A percentile compares a stretch with the other conserved stretches of the same genome.
These are phyloP conservation scores for Pinus tabuliformis DNA, from an alignment of 75 land plant species.

Conservation along the genomic window DNA sequence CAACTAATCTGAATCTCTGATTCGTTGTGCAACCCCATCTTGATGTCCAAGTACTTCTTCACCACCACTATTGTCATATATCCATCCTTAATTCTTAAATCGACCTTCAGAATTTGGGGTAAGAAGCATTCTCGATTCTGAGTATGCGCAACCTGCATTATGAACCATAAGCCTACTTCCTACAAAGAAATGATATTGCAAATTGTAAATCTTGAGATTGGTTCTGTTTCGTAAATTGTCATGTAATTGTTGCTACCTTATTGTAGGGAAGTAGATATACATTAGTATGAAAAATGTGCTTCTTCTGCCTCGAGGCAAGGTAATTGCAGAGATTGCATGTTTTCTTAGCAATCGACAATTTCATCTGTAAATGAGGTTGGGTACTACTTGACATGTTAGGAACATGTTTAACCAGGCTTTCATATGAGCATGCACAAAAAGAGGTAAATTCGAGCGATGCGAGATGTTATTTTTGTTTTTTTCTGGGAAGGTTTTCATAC, in stretches of 20 bases:
- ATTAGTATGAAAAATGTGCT: background rate
- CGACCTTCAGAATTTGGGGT: no score
- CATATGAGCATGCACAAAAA: background rate
- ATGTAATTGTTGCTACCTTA: background rate
- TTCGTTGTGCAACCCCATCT: no score
- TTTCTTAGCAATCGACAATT: background rate
- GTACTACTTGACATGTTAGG: background rate
- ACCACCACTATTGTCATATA: no score
- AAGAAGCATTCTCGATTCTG: no score
- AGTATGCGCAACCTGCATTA: no score
- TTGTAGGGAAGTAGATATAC: background rate
- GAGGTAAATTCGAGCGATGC: no score
- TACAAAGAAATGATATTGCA: constrained; percentile 8
- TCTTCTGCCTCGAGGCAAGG: background rate
- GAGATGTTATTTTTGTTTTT: no score
- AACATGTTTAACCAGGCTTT: background rate
- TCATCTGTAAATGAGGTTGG: background rate
- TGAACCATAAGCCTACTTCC: no score
- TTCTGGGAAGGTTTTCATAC: no score
- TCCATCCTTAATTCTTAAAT: no score
- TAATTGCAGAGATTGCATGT: background rate
- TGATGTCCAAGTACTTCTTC: no score
- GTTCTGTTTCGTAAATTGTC: background rate
- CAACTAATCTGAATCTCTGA: no score
- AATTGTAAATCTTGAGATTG: background rate